Evolutionary conservation across 2,329 filamentous ascomycete species (phyloP).

Genomic region (Colletotrichum kahawae): DNA sequence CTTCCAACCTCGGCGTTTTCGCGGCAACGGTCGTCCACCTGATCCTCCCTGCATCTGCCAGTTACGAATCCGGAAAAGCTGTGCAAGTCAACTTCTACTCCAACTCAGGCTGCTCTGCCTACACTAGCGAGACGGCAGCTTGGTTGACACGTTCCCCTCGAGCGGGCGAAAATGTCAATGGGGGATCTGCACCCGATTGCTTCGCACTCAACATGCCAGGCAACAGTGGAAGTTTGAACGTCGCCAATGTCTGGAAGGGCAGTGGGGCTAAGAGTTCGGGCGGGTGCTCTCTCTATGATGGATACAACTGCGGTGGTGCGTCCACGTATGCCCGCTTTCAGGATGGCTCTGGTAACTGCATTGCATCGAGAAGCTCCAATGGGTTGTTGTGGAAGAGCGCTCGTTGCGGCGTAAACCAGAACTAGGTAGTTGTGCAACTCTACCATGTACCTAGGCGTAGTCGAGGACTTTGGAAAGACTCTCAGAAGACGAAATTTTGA

Average conservation of each 20-base stretch:
- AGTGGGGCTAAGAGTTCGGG: neutral
- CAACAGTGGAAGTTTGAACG: neutral
- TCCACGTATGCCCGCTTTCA: neutral
- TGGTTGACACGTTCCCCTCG: neutral
- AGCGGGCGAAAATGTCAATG: neutral
- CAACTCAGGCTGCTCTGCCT: neutral
- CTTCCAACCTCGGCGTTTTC: neutral
- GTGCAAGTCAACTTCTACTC: slow-evolving; percentile 4
- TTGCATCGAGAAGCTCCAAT: neutral
- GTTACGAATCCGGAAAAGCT: neutral
- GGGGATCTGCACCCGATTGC: neutral
- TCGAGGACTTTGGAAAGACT: neutral
- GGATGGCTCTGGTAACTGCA: neutral
- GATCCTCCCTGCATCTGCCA: neutral
- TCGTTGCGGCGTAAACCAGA: neutral
- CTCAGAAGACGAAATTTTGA: neutral
- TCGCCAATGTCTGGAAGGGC: neutral
- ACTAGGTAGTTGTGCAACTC: neutral
- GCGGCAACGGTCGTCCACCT: neutral
- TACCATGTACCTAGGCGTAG: neutral
- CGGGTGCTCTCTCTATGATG: neutral
- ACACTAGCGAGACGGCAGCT: neutral
- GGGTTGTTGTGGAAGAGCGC: slow-evolving; percentile 2
- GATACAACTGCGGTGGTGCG: neutral
- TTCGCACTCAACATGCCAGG: neutral